These are phyloP conservation scores for Epipyxis sp. DNA, from an alignment of 108 stramenopile genomes.

Conservation along the genomic window DNA sequence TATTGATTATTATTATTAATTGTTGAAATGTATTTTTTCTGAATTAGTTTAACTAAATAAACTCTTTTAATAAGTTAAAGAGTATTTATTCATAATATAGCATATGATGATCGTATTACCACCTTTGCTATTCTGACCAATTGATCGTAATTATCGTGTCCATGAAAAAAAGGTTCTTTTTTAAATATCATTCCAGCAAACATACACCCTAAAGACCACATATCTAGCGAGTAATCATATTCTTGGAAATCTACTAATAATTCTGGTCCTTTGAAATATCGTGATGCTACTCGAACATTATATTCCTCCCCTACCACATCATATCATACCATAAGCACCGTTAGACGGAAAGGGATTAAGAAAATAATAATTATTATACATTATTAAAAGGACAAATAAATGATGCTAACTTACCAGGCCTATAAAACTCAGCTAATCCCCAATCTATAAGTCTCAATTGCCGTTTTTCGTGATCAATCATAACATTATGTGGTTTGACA, in stretches of 20 bases:
- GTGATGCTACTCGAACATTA: slow-evolving; percentile 31
- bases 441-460: slow-evolving; percentile 28
- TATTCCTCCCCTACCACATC: slow-evolving; percentile 9
- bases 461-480: slow-evolving; percentile 21
- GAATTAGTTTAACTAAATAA: too few species aligned
- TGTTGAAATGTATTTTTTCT: too few species aligned
- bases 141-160: slow-evolving; percentile 60
- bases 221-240: slow-evolving; percentile 98
- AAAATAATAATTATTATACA: too few species aligned
- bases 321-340: too few species aligned
- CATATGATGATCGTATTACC: too few species aligned
- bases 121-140: slow-evolving; percentile 39
- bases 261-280: slow-evolving; percentile 67
- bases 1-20: not conserved
- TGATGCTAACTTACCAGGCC: slow-evolving; percentile 1
- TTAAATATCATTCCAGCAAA: slow-evolving; percentile 98
- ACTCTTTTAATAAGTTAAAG: slow-evolving; percentile 7
- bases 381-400: slow-evolving; percentile 11
- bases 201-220: slow-evolving; percentile 99
- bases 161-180: slow-evolving; percentile 74
- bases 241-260: slow-evolving; percentile 97
- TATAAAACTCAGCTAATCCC: slow-evolving; percentile 31
- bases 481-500: slow-evolving; percentile 35
- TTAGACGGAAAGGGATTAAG: too few species aligned
- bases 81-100: slow-evolving; percentile 4